Percentiles rank a stretch among this genome's conserved stretches.
These are phyloP conservation scores for Amoeboaphelidium protococcarum DNA, from an alignment of 371 early-diverging fungal species.

Conservation along the genomic window DNA sequence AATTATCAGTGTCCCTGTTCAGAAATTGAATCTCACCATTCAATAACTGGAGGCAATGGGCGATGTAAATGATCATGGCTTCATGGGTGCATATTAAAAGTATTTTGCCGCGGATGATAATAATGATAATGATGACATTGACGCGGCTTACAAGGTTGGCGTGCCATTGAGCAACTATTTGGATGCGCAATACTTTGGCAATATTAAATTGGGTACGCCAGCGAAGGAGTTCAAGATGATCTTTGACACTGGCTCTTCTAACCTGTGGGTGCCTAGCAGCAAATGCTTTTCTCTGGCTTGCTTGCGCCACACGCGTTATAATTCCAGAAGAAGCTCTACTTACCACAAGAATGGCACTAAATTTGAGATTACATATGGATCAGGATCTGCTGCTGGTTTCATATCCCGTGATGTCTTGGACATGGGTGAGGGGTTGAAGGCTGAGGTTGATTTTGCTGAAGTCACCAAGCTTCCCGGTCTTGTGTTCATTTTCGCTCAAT, in stretches of 20 bases:
- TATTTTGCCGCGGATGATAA: too few relatives aligned
- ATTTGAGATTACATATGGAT: slow-evolving; percentile 33
- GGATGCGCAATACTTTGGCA: slow-evolving; percentile 24
- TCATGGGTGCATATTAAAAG: too few relatives aligned
- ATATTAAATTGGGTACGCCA: slow-evolving; percentile 30
- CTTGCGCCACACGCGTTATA: slow-evolving; percentile 11
- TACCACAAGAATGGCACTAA: slow-evolving; percentile 14
- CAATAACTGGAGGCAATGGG: background rate
- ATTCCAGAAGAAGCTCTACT: slow-evolving; percentile 16
- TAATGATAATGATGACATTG: too few relatives aligned
- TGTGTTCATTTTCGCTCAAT: slow-evolving; percentile 24
- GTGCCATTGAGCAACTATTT: background rate
- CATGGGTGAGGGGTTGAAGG: slow-evolving; percentile 10
- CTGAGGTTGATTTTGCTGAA: slow-evolving; percentile 22
- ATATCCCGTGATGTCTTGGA: slow-evolving; percentile 2
- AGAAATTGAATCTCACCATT: background rate
- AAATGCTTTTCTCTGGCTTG: slow-evolving; percentile 14
- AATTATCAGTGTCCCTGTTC: too few relatives aligned
- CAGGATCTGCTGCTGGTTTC: slow-evolving; percentile 21
- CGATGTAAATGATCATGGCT: too few relatives aligned
- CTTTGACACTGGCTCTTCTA: slow-evolving; percentile 46
- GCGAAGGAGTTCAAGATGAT: slow-evolving; percentile 26
- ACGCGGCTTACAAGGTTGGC: background rate
- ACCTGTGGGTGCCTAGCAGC: slow-evolving; percentile 27
- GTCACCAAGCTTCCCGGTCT: slow-evolving; percentile 17